Base-by-base conservation (phyloP, 108 stramenopile genomes). In the Tribonema minus region DNA sequence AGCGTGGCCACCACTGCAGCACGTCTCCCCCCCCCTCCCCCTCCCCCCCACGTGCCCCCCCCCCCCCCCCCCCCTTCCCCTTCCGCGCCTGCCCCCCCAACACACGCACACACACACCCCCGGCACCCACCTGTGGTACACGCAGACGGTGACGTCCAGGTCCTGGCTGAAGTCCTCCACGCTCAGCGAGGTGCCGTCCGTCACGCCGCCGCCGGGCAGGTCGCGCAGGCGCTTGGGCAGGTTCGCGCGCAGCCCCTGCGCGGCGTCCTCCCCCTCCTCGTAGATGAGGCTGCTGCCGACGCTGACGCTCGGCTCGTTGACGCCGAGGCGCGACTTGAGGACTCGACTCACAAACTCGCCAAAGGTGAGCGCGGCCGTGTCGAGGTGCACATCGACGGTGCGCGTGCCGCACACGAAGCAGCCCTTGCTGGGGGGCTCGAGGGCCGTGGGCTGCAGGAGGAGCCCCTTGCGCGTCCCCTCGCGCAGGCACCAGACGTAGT, bases 371-470 rank as follows among this genome's bases (percentile, higher is more conserved):
- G 38, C 37, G 2, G 35, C 78, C 12, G 78, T 70, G 39, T 80
- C 68, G 30, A 80, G 35, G 60, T 9, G 23, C 40, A 80, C 58
- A 27, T 80, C 69, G 4, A 77, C 67, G 54, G 65, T 67, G 67
- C 38, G 46, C 34, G 79, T 71, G 58, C 90, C 86, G 87, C 96
- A 98, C 0, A 96, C 96, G 84, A 92, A 95, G 85, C 95, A 98
- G 28, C 87, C 86, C 1, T 90, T 88, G 70, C 93, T 91, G 23
- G 93, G 95, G 30, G 78, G 72, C 46, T 89, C 87, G 67, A 95
- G 86, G 1, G 66, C 72, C 35, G 86, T 87, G 0, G 96, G 91
- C 54, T 90, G 90, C 60, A 95, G 67, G 5, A 62, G 36, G 37
- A 82, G 60, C 35, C 70, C 76, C 62, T 86, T 82, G 1, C 70